Evolutionary conservation across 2,329 filamentous ascomycete genomes (phyloP).

Genomic region (Fusarium verrucosum): DNA sequence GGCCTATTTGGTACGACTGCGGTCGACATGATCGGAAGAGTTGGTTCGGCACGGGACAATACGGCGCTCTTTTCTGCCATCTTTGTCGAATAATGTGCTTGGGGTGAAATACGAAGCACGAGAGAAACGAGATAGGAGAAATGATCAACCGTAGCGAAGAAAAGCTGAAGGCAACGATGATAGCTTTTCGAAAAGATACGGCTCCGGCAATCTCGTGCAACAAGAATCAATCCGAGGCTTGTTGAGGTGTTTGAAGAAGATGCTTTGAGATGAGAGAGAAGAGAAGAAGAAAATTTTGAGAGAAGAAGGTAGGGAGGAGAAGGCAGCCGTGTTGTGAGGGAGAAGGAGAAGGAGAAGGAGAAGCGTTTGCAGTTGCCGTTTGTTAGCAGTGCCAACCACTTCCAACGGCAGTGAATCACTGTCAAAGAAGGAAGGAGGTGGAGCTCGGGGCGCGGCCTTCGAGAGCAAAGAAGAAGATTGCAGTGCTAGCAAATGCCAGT

Average conservation of each 20-base stretch:
- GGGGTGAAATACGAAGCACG: not conserved
- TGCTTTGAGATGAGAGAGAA: not conserved
- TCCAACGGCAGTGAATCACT: conserved; percentile 16
- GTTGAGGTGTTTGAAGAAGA: not conserved
- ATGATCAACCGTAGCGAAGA: not conserved
- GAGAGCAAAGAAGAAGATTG: not conserved
- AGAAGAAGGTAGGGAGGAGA: not conserved
- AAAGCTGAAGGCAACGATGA: not conserved
- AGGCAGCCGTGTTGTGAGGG: not conserved
- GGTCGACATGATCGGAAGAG: not conserved
- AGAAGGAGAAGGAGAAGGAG: conserved; percentile 1
- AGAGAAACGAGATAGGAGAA: too few relatives aligned
- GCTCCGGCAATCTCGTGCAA: not conserved
- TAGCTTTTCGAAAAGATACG: not conserved
- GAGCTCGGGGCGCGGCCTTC: not conserved
- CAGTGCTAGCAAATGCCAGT: not conserved
- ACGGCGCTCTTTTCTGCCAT: not conserved
- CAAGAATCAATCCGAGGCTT: not conserved
- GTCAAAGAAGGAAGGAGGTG: not conserved
- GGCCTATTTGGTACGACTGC: not conserved
- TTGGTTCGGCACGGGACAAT: not conserved
- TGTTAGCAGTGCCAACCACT: conserved; percentile 6
- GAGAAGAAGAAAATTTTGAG: not conserved
- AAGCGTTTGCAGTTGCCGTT: conserved; percentile 10
- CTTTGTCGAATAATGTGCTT: not conserved